Evolutionary conservation across 495 filamentous ascomycete species (phyloP).

Genomic region (Tuber indicum): DNA sequence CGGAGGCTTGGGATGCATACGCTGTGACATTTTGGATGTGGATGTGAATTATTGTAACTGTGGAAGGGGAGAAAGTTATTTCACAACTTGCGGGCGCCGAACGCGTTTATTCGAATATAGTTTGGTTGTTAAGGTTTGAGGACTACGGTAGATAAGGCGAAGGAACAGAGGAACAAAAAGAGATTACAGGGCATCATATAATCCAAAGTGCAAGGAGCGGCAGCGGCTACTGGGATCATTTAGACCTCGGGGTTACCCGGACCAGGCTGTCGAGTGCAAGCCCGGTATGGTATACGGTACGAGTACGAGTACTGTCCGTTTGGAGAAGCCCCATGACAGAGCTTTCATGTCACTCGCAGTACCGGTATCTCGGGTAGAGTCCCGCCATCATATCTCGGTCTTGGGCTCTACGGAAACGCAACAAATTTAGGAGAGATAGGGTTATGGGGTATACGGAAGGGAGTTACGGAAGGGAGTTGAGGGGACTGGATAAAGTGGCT

Average conservation of each 20-base stretch:
- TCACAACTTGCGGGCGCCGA: neutral
- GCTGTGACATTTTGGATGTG: conserved; percentile 28
- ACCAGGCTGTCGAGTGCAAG: neutral
- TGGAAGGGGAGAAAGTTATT: neutral
- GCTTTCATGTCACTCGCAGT: neutral
- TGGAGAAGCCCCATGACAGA: neutral
- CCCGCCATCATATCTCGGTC: neutral
- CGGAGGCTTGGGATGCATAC: conserved; percentile 12
- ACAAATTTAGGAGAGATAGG: neutral
- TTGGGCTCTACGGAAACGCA: neutral
- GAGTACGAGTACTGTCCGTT: neutral
- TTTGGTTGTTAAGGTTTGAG: neutral
- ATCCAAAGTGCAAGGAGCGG: neutral
- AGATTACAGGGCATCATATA: too few relatives aligned
- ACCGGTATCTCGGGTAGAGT: neutral
- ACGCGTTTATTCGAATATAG: neutral
- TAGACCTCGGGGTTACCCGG: neutral
- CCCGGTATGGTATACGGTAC: too few relatives aligned
- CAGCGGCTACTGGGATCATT: neutral
- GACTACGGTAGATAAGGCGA: neutral
- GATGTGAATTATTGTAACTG: neutral
- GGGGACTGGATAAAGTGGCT: neutral
- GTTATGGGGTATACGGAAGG: neutral
- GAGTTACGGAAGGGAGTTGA: neutral
- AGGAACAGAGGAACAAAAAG: too few relatives aligned